Conservation (phyloP, 2,329 filamentous ascomycete genomes). For the Sphaerulina vaccinii region DNA sequence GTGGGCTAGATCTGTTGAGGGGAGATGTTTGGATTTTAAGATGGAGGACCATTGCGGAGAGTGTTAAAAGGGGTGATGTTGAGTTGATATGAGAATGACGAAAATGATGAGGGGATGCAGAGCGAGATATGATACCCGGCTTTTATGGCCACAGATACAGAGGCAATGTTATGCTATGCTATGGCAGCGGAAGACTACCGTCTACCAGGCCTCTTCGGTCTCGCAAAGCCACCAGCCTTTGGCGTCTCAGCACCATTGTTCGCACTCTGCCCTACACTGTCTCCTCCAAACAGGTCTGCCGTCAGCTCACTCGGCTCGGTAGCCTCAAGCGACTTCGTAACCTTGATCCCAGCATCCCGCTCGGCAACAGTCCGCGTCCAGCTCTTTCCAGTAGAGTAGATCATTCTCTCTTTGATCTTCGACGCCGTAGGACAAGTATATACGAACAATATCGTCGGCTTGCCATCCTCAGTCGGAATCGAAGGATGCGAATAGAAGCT, state of each 20-base stretch:
- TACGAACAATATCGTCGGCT: constrained; percentile 67
- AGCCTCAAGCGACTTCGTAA: constrained; percentile 68
- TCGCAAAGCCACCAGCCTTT: constrained; percentile 65
- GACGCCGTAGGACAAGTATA: constrained; percentile 73
- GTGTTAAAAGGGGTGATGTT: constrained; percentile 71
- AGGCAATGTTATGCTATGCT: background rate
- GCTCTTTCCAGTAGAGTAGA: constrained; percentile 64
- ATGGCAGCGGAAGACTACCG: constrained; percentile 30
- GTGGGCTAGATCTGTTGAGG: constrained; percentile 45
- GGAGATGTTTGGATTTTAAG: constrained; percentile 58
- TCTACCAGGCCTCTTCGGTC: constrained; percentile 76
- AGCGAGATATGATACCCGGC: constrained; percentile 12
- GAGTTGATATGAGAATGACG: constrained; percentile 51
- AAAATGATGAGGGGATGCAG: background rate
- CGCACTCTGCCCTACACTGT: constrained; percentile 55
- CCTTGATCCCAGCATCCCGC: constrained; percentile 61
- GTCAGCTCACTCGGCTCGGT: constrained; percentile 68
- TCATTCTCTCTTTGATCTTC: constrained; percentile 81
- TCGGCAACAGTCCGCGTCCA: constrained; percentile 64
- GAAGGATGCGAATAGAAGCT: constrained; percentile 71
- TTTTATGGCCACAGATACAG: constrained; percentile 1
- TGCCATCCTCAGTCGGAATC: constrained; percentile 44
- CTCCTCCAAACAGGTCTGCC: constrained; percentile 55
- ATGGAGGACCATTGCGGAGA: constrained; percentile 62
- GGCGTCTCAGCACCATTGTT: constrained; percentile 58